Evolutionary conservation across 805 yeast species (phyloP).

Genomic region (Yamadazyma scolyti): DNA sequence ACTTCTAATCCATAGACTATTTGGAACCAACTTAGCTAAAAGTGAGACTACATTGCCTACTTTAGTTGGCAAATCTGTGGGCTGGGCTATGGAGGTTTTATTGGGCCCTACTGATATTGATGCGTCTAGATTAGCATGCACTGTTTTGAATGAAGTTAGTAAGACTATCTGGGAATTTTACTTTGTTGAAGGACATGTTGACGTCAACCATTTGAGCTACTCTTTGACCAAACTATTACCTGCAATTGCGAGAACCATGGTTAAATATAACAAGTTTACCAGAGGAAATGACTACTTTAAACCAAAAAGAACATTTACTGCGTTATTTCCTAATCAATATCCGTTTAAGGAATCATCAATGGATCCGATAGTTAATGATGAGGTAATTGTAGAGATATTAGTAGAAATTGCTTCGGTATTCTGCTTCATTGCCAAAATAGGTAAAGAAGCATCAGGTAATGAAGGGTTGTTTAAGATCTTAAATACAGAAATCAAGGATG

Average conservation of each 20-base stretch:
- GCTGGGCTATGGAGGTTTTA: conserved; percentile 59
- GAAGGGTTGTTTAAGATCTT: conserved; percentile 44
- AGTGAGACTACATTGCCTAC: conserved; percentile 22
- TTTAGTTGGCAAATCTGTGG: conserved; percentile 45
- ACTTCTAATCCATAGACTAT: conserved; percentile 55
- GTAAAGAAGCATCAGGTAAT: conserved; percentile 35
- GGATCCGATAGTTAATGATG: conserved; percentile 72
- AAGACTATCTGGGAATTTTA: conserved; percentile 32
- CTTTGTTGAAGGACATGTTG: conserved; percentile 25
- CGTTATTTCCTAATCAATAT: conserved; percentile 61
- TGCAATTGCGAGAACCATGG: conserved; percentile 47
- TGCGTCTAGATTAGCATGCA: conserved; percentile 60
- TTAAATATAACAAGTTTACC: conserved; percentile 50
- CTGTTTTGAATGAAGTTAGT: conserved; percentile 52
- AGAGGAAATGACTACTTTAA: conserved; percentile 44
- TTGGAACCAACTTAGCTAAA: conserved; percentile 35
- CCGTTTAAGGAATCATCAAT: conserved; percentile 65
- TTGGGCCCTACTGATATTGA: conserved; percentile 51
- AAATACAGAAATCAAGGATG: conserved; percentile 24
- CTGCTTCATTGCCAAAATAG: conserved; percentile 51
- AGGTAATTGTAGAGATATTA: conserved; percentile 64
- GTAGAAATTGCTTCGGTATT: conserved; percentile 67
- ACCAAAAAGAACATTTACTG: conserved; percentile 62
- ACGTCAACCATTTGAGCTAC: conserved; percentile 38
- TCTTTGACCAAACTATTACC: conserved; percentile 54